Base-by-base conservation (phyloP, 1,139 yeast species). In the Debaryomyces psychrophilus region DNA sequence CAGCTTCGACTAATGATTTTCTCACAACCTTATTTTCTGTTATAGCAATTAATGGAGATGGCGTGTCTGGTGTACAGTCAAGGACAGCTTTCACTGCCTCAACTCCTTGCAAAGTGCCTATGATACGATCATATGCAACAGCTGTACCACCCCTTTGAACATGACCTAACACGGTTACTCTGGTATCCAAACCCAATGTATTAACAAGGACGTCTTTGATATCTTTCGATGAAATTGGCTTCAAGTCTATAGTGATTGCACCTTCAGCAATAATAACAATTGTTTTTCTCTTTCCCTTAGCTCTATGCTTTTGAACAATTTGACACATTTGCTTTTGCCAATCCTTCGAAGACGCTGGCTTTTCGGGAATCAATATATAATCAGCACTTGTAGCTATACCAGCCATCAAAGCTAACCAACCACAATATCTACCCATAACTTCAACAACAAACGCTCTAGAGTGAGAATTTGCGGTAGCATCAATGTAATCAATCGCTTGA, bases 381-480 rank as follows among this genome's bases (percentile, higher is more conserved):
- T 87, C 95, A 1, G 95, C 93, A 61, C 87, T 83, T 12, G 93
- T 85, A 20, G 92, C 84, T 49, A 87, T 79, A 57, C 93, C 93
- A 2, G 93, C 87, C 88, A 86, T 86, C 54, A 87, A 69, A 1
- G 89, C 93, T 53, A 87, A 76, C 95, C 95, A 87, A 54, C 95
- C 95, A 73, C 95, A 87, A 60, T 87, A 93, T 66, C 95, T 78
- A 50, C 95, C 95, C 95, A 87, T 87, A n/a, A 87, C 95, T 66
- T 87, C 95, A 38, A 87, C 83, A 34, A 87, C 90, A 61, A 87
- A 87, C 7, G 95, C 95, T 62, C 95, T 73, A 25, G 90, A 85
- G 64, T 87, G 95, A 1, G 92, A 85, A 48, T 83, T 83, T 28
- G 95, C 95, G 31, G 95, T 87, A 38, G 92, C 93, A 63, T 86